Percentiles rank a stretch among this genome's conserved stretches.
Evolutionary conservation across 2,329 filamentous ascomycete species (phyloP).

Genomic region (Aspergillus costaricaensis): DNA sequence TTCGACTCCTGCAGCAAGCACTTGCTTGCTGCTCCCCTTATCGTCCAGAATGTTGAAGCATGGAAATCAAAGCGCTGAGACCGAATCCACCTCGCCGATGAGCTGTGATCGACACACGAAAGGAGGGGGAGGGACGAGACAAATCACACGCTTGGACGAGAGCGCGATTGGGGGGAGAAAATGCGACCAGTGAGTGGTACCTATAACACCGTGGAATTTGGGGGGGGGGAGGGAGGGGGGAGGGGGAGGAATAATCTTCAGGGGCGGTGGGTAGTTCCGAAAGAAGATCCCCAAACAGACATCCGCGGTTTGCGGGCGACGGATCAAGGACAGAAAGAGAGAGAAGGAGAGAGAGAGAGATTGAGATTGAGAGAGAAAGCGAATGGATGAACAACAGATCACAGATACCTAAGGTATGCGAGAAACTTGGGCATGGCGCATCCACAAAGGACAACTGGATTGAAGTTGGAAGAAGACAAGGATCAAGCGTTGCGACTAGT

Average conservation of each 20-base stretch:
- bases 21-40: slow-evolving; percentile 50
- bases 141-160: slow-evolving; percentile 13
- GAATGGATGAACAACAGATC: slow-evolving; percentile 23
- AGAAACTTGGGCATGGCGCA: slow-evolving; percentile 38
- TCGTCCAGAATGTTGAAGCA: slow-evolving; percentile 49
- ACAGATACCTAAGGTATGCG: slow-evolving; percentile 34
- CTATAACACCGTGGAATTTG: slow-evolving; percentile 7
- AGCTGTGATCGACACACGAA: slow-evolving; percentile 27
- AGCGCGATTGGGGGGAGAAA: neutral
- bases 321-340: neutral
- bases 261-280: slow-evolving; percentile 16
- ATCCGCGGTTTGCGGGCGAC: slow-evolving; percentile 4
- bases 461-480: slow-evolving; percentile 19
- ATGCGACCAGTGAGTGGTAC: neutral
- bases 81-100: slow-evolving; percentile 32
- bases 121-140: slow-evolving; percentile 14
- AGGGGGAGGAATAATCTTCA: slow-evolving; percentile 19
- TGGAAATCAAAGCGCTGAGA: slow-evolving; percentile 41
- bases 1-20: slow-evolving; percentile 51
- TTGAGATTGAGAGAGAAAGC: neutral
- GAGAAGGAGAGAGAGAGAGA: neutral
- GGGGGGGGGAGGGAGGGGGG: neutral
- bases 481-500: slow-evolving; percentile 7
- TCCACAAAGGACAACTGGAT: slow-evolving; percentile 27
- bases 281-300: slow-evolving; percentile 13